Evolutionary conservation across 768 basidiomycete genomes (phyloP).

Genomic region (Cystofilobasidium ferigula): DNA sequence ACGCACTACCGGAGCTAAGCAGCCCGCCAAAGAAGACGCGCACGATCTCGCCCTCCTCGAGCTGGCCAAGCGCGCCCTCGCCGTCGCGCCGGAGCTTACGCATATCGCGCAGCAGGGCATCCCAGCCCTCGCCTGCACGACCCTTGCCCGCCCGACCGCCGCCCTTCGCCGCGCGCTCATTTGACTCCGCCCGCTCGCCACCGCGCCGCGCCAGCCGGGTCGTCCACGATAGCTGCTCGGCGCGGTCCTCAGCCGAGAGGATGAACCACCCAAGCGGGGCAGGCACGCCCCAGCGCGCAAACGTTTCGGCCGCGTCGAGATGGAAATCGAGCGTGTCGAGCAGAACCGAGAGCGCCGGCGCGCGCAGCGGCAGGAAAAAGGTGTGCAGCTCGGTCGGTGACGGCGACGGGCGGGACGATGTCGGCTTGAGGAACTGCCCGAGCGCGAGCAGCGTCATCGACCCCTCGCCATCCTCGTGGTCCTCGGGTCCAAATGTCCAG

Average conservation of each 20-base stretch:
- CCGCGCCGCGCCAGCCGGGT: slow-evolving; percentile 51
- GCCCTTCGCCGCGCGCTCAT: slow-evolving; percentile 43
- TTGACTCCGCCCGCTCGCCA: slow-evolving; percentile 24
- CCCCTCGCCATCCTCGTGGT: slow-evolving; percentile 60
- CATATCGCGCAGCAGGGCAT: slow-evolving; percentile 82
- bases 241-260: slow-evolving; percentile 54
- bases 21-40: slow-evolving; percentile 79
- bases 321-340: slow-evolving; percentile 90
- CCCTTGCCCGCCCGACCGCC: slow-evolving; percentile 41
- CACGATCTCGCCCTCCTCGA: slow-evolving; percentile 59
- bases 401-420: slow-evolving; percentile 50
- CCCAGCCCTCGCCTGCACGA: slow-evolving; percentile 64
- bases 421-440: slow-evolving; percentile 65
- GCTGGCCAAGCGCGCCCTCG: slow-evolving; percentile 66
- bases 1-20: slow-evolving; percentile 77
- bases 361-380: slow-evolving; percentile 71
- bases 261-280: slow-evolving; percentile 84
- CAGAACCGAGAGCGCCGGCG: slow-evolving; percentile 61
- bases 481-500: slow-evolving; percentile 52
- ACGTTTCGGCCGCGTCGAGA: slow-evolving; percentile 82
- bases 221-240: slow-evolving; percentile 72
- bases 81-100: slow-evolving; percentile 55
- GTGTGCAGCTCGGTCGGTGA: slow-evolving; percentile 58
- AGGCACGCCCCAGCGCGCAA: slow-evolving; percentile 75
- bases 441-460: slow-evolving; percentile 72